Conservation (phyloP, 805 yeast species). For the Yarrowia sp. region DNA sequence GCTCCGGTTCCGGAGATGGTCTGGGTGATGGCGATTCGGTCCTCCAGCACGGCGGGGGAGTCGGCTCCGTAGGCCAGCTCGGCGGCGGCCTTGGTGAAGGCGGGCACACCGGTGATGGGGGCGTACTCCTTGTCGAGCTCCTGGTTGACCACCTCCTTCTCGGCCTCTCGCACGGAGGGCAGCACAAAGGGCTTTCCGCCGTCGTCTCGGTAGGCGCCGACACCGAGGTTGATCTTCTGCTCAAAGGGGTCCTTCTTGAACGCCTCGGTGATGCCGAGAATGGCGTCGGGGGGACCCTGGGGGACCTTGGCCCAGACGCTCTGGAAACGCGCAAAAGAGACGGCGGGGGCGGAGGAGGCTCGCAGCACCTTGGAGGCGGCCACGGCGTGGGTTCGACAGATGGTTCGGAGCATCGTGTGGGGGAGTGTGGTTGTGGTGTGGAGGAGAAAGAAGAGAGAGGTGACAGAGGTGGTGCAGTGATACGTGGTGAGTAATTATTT, state of each 20-base stretch:
- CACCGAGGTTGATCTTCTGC: slow-evolving; percentile 66
- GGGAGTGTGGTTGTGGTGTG: background rate
- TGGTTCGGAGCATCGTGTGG: slow-evolving; percentile 38
- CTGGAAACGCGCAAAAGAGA: slow-evolving; percentile 39
- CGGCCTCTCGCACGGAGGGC: slow-evolving; percentile 76
- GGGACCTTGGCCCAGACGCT: slow-evolving; percentile 54
- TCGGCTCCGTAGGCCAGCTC: slow-evolving; percentile 76
- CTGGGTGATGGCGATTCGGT: slow-evolving; percentile 81
- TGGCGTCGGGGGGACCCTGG: slow-evolving; percentile 84
- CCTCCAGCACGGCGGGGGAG: slow-evolving; percentile 60
- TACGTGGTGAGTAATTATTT: slow-evolving; percentile 35
- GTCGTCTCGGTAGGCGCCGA: slow-evolving; percentile 93
- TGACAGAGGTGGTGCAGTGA: background rate
- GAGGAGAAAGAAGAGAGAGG: slow-evolving; percentile 2
- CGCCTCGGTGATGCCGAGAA: slow-evolving; percentile 73
- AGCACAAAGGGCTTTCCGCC: slow-evolving; percentile 87
- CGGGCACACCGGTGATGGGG: slow-evolving; percentile 80
- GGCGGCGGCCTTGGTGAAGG: slow-evolving; percentile 70
- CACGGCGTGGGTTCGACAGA: slow-evolving; percentile 33
- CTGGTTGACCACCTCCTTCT: slow-evolving; percentile 56
- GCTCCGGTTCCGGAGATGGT: slow-evolving; percentile 97
- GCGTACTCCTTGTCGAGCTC: slow-evolving; percentile 82
- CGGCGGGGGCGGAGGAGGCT: slow-evolving; percentile 10
- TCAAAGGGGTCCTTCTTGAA: slow-evolving; percentile 66
- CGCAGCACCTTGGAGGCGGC: slow-evolving; percentile 31